Conservation (phyloP, 495 filamentous ascomycete genomes). For the Trichoderma gamsii region DNA sequence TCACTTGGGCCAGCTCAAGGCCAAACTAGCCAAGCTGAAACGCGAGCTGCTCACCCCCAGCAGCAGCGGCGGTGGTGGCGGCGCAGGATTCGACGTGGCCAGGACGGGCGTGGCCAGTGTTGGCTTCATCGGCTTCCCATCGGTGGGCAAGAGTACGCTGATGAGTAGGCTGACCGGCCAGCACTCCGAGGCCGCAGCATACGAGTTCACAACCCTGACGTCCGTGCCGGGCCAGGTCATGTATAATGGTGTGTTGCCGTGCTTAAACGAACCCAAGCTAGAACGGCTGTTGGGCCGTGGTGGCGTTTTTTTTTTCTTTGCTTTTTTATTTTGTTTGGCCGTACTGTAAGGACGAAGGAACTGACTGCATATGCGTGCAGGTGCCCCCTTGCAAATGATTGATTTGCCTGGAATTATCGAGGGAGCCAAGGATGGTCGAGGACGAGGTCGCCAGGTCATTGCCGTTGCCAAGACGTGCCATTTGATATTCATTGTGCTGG, state of each 20-base stretch:
- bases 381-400: constrained; percentile 96
- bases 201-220: constrained; percentile 97
- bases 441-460: constrained; percentile 97
- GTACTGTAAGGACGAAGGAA: background rate
- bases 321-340: background rate
- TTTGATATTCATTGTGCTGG: constrained; percentile 96
- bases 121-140: constrained; percentile 84
- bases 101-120: constrained; percentile 95
- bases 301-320: background rate
- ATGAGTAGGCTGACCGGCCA: constrained; percentile 93
- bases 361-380: constrained; percentile 21
- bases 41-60: constrained; percentile 86
- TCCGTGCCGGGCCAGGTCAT: constrained; percentile 94
- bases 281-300: too few relatives aligned
- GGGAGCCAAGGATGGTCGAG: constrained; percentile 96
- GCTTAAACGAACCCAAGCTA: background rate
- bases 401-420: constrained; percentile 98
- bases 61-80: constrained; percentile 73
- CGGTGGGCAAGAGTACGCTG: constrained; percentile 94
- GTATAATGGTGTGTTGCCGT: constrained; percentile 65
- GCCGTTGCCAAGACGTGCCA: constrained; percentile 98
- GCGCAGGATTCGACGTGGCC: constrained; percentile 95
- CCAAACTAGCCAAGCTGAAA: constrained; percentile 96
- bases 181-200: constrained; percentile 94
- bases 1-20: constrained; percentile 84